Conservation (phyloP, 495 filamentous ascomycete species). For the Lepidopterella palustris region DNA sequence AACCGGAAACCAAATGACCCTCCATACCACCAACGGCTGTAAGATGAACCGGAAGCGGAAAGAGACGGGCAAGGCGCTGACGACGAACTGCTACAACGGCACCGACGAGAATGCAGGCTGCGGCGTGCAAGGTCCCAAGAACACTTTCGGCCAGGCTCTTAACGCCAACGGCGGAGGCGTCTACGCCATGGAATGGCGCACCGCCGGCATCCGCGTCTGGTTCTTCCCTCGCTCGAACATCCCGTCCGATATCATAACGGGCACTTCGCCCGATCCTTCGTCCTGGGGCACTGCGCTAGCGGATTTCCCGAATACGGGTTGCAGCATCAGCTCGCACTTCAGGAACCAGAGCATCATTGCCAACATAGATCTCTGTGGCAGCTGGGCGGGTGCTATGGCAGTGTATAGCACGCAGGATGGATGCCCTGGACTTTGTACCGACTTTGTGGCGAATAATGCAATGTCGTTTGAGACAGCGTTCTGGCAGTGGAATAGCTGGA, state of each 20-base stretch:
- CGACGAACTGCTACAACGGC: conserved; percentile 28
- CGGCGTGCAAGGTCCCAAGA: conserved; percentile 15
- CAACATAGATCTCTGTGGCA: conserved; percentile 32
- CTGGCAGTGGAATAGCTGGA: conserved; percentile 37
- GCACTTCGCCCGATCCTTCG: conserved; percentile 20
- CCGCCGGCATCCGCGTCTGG: conserved; percentile 27
- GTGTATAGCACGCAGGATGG: conserved; percentile 18
- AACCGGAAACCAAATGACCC: conserved; percentile 34
- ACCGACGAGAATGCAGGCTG: conserved; percentile 28
- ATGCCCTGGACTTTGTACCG: conserved; percentile 27
- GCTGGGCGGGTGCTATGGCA: conserved; percentile 28
- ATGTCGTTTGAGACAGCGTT: conserved; percentile 30
- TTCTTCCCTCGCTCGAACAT: conserved; percentile 24
- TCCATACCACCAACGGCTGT: conserved; percentile 32
- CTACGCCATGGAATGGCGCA: conserved; percentile 28
- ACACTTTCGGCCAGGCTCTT: conserved; percentile 23
- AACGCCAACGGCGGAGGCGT: conserved; percentile 30
- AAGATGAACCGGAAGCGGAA: conserved; percentile 37
- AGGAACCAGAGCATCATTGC: conserved; percentile 25
- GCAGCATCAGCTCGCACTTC: conserved; percentile 26
- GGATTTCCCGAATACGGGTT: conserved; percentile 30
- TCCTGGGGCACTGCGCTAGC: conserved; percentile 24
- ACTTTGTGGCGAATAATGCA: conserved; percentile 28
- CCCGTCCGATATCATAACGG: conserved; percentile 17
- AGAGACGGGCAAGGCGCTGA: conserved; percentile 16